Conservation (phyloP, 495 filamentous ascomycete genomes). For the Aspergillus panamensis region DNA sequence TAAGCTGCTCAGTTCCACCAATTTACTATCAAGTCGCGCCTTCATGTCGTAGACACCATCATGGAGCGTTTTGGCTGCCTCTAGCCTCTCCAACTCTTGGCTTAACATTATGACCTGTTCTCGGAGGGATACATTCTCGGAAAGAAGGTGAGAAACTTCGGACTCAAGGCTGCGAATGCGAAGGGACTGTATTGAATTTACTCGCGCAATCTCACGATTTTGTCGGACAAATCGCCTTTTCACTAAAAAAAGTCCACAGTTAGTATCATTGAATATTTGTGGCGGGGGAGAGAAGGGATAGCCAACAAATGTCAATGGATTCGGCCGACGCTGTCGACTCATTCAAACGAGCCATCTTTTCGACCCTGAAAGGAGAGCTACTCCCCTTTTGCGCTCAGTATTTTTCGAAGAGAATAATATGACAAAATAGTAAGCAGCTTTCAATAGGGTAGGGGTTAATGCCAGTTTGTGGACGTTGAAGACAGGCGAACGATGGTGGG, state of each 20-base stretch:
- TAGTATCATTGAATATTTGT: slow-evolving; percentile 6
- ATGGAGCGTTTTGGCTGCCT: slow-evolving; percentile 38
- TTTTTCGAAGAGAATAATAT: neutral
- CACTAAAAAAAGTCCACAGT: slow-evolving; percentile 47
- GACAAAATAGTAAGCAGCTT: neutral
- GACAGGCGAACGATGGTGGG: neutral
- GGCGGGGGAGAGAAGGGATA: neutral
- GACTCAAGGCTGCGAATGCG: slow-evolving; percentile 84
- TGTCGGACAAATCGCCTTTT: slow-evolving; percentile 85
- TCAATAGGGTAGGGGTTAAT: neutral
- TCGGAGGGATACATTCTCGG: slow-evolving; percentile 82
- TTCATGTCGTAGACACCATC: slow-evolving; percentile 64
- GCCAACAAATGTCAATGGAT: slow-evolving; percentile 77
- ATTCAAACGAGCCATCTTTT: slow-evolving; percentile 79
- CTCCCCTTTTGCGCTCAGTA: neutral
- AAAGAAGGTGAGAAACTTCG: slow-evolving; percentile 75
- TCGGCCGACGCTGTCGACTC: slow-evolving; percentile 67
- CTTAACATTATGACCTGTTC: slow-evolving; percentile 73
- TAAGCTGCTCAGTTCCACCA: slow-evolving; percentile 62
- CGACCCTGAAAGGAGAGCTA: neutral
- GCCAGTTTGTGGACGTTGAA: neutral
- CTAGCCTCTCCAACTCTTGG: slow-evolving; percentile 57
- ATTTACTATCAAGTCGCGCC: slow-evolving; percentile 63
- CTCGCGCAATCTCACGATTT: slow-evolving; percentile 87
- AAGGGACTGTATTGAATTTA: slow-evolving; percentile 86